Base-by-base conservation (phyloP, 352 stramenopile genomes). In the Pythium phragmiticola region DNA sequence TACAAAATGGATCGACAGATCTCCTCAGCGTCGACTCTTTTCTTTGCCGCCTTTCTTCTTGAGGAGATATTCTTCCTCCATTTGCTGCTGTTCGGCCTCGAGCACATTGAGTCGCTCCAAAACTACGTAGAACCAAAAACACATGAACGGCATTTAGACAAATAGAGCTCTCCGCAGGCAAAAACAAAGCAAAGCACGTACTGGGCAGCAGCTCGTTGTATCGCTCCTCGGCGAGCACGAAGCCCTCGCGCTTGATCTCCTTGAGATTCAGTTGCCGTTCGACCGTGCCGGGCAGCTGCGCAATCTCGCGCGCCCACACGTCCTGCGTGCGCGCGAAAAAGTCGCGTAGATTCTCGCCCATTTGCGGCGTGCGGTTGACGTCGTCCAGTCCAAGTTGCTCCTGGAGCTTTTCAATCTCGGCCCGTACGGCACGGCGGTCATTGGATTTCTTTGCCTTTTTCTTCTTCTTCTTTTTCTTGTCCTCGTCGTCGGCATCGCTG, bases 161-260 rank as follows among this genome's bases (percentile, higher is more conserved):
- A n/a, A n/a, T n/a, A n/a, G n/a, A n/a, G n/a, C n/a, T n/a, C n/a
- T n/a, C n/a, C n/a, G n/a, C n/a, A n/a, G n/a, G n/a, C 16, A 8
- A 52, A 13, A 19, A 23, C 21, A 26, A 49, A 19, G n/a, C 16
- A 30, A 28, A 37, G 56, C 7, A 46, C 69, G 54, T 81, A 90
- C 82, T 78, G 73, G 81, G 82, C 45, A 92, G 53, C 56, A 96
- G 63, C 68, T 92, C 85, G 64, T 90, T 86, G 70, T 94, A 96
- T 33, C 84, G 81, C 34, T 77, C 66, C 39, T 91, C 82, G 3
- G 85, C 83, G 63, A 92, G 69, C 42, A 68, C 57, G 46, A 96
- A 96, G 8, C 81, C 87, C 64, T 91, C 84, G 42, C 85, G 80
- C 67, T 96, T 96, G 59, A 94, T 90, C 63, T 94, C 87, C 65